A percentile compares a stretch with the other conserved stretches of the same genome.
Evolutionary conservation across 2,329 filamentous ascomycete genomes (phyloP).

Genomic region (Beauveria australis): DNA sequence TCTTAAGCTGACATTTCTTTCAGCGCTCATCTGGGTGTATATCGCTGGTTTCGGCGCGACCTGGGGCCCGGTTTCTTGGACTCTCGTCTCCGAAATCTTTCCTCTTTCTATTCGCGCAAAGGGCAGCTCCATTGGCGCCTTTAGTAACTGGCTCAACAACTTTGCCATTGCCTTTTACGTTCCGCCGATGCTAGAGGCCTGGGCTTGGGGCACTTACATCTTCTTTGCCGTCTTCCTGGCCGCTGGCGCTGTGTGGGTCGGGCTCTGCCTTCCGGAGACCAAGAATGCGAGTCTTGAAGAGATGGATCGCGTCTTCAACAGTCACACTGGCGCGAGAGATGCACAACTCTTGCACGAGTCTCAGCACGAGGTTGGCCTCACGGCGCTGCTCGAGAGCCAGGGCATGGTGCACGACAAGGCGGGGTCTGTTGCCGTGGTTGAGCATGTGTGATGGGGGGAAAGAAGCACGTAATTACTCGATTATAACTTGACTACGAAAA

Average conservation of each 20-base stretch:
- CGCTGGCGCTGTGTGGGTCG: slow-evolving; percentile 38
- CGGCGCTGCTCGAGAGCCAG: not conserved
- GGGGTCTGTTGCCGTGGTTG: not conserved
- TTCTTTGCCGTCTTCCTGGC: slow-evolving; percentile 47
- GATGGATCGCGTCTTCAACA: slow-evolving; percentile 44
- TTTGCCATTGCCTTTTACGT: slow-evolving; percentile 39
- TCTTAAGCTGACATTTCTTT: not conserved
- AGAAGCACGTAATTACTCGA: not conserved
- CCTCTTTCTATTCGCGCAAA: slow-evolving; percentile 36
- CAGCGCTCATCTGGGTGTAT: slow-evolving; percentile 34
- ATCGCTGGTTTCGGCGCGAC: slow-evolving; percentile 39
- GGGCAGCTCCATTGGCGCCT: slow-evolving; percentile 33
- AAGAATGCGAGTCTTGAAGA: slow-evolving; percentile 45
- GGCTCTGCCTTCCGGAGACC: slow-evolving; percentile 45
- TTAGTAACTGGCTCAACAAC: slow-evolving; percentile 37
- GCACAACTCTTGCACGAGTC: slow-evolving; percentile 17
- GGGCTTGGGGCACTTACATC: slow-evolving; percentile 44
- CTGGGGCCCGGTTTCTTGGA: slow-evolving; percentile 40
- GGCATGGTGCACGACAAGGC: slow-evolving; percentile 6
- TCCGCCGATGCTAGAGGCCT: slow-evolving; percentile 28
- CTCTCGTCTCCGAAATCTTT: slow-evolving; percentile 39
- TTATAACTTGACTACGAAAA: too few species aligned
- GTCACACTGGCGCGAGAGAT: slow-evolving; percentile 24
- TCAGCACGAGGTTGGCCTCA: slow-evolving; percentile 18
- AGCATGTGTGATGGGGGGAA: not conserved